A percentile compares a stretch with the other conserved stretches of the same genome.
phyloP scores from a whole-genome alignment of 208 protist species.

The Balamuthia mandrillaris region DNA sequence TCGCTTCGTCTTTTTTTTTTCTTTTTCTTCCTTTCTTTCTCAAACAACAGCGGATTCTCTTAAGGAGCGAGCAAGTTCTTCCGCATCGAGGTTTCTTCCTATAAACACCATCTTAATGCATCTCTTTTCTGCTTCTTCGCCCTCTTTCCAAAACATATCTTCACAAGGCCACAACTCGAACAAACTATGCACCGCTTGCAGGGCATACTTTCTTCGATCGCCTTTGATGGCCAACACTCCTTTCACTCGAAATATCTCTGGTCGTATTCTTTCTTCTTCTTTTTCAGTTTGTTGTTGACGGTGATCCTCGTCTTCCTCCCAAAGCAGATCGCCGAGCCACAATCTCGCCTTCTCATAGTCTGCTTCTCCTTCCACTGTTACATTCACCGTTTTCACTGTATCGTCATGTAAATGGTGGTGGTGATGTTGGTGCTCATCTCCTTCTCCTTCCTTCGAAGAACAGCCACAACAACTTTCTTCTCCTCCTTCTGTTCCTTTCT shows the following conservation, averaged over 20 bases:
- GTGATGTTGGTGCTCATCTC: background rate
- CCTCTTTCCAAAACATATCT: too few species aligned
- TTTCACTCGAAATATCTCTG: constrained; percentile 55
- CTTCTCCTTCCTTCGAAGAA: background rate
- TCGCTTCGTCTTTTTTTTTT: too few species aligned
- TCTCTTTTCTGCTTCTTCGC: too few species aligned
- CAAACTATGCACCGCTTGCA: constrained; percentile 5
- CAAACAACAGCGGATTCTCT: too few species aligned
- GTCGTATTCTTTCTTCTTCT: too few species aligned
- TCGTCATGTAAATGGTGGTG: constrained; percentile 44
- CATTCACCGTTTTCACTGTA: constrained; percentile 36
- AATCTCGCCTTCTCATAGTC: background rate
- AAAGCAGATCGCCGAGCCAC: constrained; percentile 7
- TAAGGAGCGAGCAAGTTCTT: too few species aligned
- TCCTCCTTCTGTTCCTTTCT: background rate
- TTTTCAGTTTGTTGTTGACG: too few species aligned
- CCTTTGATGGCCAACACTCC: constrained; percentile 46
- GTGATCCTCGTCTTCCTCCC: constrained; percentile 2
- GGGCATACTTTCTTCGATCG: constrained; percentile 27
- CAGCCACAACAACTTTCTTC: background rate
- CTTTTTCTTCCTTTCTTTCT: too few species aligned
- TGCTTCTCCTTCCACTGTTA: constrained; percentile 4
- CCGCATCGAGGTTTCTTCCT: too few species aligned
- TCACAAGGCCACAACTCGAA: too few species aligned
- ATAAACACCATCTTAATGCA: too few species aligned